phyloP scores from a whole-genome alignment of 495 filamentous ascomycete species.

The Penicillium taxi region DNA sequence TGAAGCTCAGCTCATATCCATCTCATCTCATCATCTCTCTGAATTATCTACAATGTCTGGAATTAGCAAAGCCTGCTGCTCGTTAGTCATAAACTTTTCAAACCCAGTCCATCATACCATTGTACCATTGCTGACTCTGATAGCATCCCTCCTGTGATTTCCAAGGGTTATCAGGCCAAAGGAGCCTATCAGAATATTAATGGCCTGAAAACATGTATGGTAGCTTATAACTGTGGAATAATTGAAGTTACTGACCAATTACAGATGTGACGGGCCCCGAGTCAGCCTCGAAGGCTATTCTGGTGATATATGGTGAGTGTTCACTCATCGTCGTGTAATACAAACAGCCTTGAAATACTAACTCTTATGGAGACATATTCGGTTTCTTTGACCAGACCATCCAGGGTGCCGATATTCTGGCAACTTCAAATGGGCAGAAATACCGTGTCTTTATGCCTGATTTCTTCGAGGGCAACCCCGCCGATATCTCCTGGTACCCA shows the following conservation, averaged over 20 bases:
- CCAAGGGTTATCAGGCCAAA: conserved; percentile 51
- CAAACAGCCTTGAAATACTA: background rate
- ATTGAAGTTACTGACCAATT: conserved; percentile 1
- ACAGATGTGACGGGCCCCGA: conserved; percentile 48
- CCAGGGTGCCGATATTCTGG: conserved; percentile 52
- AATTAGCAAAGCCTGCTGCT: conserved; percentile 44
- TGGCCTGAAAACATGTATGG: conserved; percentile 55
- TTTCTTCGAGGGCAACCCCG: conserved; percentile 46
- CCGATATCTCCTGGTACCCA: conserved; percentile 52
- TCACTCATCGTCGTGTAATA: background rate
- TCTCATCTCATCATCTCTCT: background rate
- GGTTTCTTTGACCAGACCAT: conserved; percentile 48
- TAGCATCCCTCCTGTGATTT: conserved; percentile 47
- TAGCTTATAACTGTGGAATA: no score
- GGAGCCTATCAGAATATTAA: conserved; percentile 53
- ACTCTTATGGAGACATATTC: conserved; percentile 40
- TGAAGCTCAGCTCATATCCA: background rate
- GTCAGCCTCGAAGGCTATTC: conserved; percentile 44
- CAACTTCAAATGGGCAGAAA: conserved; percentile 38
- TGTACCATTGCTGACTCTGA: conserved; percentile 1
- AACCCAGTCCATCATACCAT: background rate
- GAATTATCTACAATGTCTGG: conserved; percentile 31
- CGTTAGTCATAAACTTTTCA: conserved; percentile 24
- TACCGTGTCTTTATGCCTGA: conserved; percentile 53
- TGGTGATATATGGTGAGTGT: conserved; percentile 42